These are phyloP conservation scores for Beta corolliflora DNA, from an alignment of 179 eudicot genomes.

Conservation along the genomic window DNA sequence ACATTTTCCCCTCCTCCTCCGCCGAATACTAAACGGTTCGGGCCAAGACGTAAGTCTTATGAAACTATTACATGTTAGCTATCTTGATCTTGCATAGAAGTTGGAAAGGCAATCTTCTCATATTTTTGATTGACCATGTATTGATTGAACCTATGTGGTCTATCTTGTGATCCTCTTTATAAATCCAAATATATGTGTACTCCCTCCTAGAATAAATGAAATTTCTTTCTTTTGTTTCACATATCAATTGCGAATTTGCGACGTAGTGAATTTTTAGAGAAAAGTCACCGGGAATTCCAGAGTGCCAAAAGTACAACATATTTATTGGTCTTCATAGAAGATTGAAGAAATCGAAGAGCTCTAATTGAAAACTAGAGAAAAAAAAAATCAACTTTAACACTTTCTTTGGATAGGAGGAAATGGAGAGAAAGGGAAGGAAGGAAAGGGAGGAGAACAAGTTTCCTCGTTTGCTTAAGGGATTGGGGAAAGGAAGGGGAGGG, in stretches of 20 bases:
- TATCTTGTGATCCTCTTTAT: background rate
- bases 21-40: constrained; percentile 55
- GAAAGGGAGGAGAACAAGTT: too few species aligned
- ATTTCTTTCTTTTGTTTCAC: background rate
- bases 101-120: background rate
- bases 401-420: too few species aligned
- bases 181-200: background rate
- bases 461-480: too few species aligned
- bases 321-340: background rate
- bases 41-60: constrained; percentile 86
- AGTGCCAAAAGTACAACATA: background rate
- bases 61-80: constrained; percentile 13
- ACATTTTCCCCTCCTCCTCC: constrained; percentile 78
- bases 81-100: background rate
- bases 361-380: background rate
- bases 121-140: background rate
- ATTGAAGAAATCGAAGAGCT: background rate
- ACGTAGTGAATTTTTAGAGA: background rate
- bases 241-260: background rate
- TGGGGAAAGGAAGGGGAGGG: too few species aligned
- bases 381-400: background rate
- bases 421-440: too few species aligned
- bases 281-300: background rate
- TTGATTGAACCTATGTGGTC: background rate
- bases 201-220: too few species aligned